Conservation (phyloP, 2,329 filamentous ascomycete genomes). For the Venturia oleaginea region DNA sequence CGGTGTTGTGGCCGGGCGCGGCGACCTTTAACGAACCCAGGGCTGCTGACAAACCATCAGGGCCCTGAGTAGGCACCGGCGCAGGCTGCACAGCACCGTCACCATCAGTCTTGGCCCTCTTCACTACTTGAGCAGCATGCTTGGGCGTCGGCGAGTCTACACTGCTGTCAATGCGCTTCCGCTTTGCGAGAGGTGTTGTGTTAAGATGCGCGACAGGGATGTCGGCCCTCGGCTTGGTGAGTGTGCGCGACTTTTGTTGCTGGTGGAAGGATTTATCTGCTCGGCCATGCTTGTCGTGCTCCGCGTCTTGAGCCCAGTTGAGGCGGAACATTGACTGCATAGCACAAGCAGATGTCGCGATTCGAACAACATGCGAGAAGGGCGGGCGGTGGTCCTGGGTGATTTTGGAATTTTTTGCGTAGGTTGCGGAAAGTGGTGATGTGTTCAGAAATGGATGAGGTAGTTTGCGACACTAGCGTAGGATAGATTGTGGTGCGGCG, state of each 20-base stretch:
- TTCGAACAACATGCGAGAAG: slow-evolving; percentile 11
- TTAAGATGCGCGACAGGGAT: slow-evolving; percentile 28
- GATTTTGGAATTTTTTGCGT: neutral
- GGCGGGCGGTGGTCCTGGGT: neutral
- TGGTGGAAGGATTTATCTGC: slow-evolving; percentile 32
- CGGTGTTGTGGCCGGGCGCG: neutral
- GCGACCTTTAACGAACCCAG: neutral
- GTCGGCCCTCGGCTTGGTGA: slow-evolving; percentile 34
- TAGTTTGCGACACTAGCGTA: slow-evolving; percentile 9
- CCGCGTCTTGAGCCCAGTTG: slow-evolving; percentile 35
- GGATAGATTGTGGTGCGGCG: neutral
- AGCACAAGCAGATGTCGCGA: slow-evolving; percentile 23
- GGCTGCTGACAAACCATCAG: slow-evolving; percentile 6
- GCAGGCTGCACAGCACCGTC: slow-evolving; percentile 8
- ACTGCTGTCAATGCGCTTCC: slow-evolving; percentile 44
- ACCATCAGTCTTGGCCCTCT: slow-evolving; percentile 22
- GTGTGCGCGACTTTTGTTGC: slow-evolving; percentile 20
- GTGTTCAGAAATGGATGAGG: slow-evolving; percentile 1
- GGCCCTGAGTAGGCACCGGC: neutral
- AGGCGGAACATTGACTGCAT: slow-evolving; percentile 45
- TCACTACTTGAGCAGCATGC: slow-evolving; percentile 24
- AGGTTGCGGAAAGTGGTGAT: neutral
- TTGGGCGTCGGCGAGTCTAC: slow-evolving; percentile 24
- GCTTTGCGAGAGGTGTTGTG: slow-evolving; percentile 42
- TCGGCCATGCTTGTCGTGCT: slow-evolving; percentile 25